Evolutionary conservation across 139 green algal species (phyloP), one percentile per base, ranked within the genome.

Genomic region (Picochlorum sp.): DNA sequence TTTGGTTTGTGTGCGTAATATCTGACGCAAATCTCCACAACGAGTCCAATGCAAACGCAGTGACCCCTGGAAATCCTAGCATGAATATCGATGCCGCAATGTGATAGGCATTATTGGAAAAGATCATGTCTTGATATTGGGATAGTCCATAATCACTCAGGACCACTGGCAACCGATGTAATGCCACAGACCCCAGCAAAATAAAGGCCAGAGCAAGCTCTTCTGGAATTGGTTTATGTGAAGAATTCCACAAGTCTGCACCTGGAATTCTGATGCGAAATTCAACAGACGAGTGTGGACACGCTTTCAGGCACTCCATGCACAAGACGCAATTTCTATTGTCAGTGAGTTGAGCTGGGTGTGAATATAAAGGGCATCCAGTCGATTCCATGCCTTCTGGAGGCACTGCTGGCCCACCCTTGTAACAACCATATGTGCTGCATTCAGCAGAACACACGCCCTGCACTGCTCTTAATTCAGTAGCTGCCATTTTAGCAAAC

Each of bases 401-500:
- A 11, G 72, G 54, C 52, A 74, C 73, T 21, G 57, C 66, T 6
- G 79, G 72, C 0, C 74, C 74, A 6, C 86, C 86, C 71, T 88
- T 90, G 72, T 81, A 88, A 72, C 85, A 91, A 60, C 67, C 55
- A 60, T 89, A 91, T 3, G 81, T 89, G 51, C 18, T 70, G 67
- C 85, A 91, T n/a, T 78, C 77, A 49, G 70, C 80, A 21, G 72
- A 77, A 69, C 87, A 94, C 10, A 94, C 77, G n/a, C 87, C 87
- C 41, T 88, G 81, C n/a, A 75, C 38, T 2, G 86, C 83, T 2
- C 87, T 68, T 60, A 94, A 68, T 77, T 94, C 87, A 2, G 84
- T 93, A 44, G 87, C 69, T 18, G 74, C 57, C 68, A 91, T 69
- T 80, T 94, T 94, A 57, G 86, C 86, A 71, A 93, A 91, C 62